Evolutionary conservation across 768 basidiomycete species (phyloP), one percentile per base, ranked within the genome.

Genomic region (Amanita molliuscula): DNA sequence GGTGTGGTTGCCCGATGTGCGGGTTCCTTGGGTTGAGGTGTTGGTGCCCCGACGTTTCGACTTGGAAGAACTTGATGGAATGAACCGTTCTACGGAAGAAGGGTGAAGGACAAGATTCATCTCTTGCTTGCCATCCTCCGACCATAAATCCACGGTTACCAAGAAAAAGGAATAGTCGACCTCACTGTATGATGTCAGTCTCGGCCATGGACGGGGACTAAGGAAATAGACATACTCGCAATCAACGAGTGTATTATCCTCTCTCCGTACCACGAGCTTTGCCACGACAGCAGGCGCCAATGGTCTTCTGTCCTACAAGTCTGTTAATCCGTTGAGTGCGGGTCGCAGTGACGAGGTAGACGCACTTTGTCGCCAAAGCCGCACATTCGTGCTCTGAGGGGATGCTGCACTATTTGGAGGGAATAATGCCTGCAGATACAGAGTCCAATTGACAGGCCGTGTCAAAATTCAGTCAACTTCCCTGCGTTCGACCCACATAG

Each of bases 321-420:
- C 52, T 45, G 52, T 56, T 34, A 54, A 52, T 37, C 35, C 43
- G 55, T 49, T 53, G 45, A 18, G 43, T 40, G 41, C 33, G 48
- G 55, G 48, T 34, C 42, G 52, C 44, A 23, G 55, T 48, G 48
- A 56, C 54, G 20, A 11, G 4, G 31, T 31, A 31, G 11, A 46
- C 61, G 53, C 57, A 91, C 92, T 74, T 94, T 95, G 73, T 96
- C 91, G 40, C 93, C 93, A 65, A 95, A 94, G 9, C 94, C 94
- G 63, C 93, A 95, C 84, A 94, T 94, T 55, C 93, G 79, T 44
- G 93, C 94, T 37, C 93, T 80, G 42, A 88, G 65, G 35, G 94
- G 93, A 58, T 94, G 80, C 62, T 96, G 94, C 3, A 88, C 77
- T 58, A 94, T 78, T 56, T 89, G 83, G 36, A 95, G 75, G 11